Evolutionary conservation across 2,329 filamentous ascomycete genomes (phyloP).

Genomic region (Colletotrichum orbiculare): DNA sequence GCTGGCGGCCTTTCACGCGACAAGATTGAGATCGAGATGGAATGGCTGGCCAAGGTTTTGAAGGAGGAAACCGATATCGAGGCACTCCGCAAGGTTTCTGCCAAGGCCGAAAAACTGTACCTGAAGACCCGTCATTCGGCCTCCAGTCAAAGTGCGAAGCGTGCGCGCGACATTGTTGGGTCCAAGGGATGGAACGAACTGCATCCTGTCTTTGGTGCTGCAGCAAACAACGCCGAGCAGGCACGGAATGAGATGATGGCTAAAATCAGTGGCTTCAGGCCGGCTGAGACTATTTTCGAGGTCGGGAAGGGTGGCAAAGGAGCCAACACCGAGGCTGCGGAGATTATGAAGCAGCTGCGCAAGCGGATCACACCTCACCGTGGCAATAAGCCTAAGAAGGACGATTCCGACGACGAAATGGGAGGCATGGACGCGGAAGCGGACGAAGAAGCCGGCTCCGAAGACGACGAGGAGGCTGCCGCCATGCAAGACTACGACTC

Average conservation of each 20-base stretch:
- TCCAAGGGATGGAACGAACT: slow-evolving; percentile 78
- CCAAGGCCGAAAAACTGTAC: slow-evolving; percentile 94
- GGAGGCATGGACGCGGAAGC: slow-evolving; percentile 45
- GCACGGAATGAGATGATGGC: slow-evolving; percentile 89
- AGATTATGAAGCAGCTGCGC: slow-evolving; percentile 79
- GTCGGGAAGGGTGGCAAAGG: slow-evolving; percentile 79
- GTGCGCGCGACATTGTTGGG: slow-evolving; percentile 80
- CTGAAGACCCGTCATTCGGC: slow-evolving; percentile 90
- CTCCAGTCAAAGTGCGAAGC: slow-evolving; percentile 88
- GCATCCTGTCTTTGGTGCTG: slow-evolving; percentile 83
- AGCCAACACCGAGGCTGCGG: slow-evolving; percentile 72
- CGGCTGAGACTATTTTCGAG: slow-evolving; percentile 96
- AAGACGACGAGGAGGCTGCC: slow-evolving; percentile 47
- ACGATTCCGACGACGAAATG: slow-evolving; percentile 43
- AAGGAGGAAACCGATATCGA: slow-evolving; percentile 80
- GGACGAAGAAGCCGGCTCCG: slow-evolving; percentile 48
- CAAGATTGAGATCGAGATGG: slow-evolving; percentile 78
- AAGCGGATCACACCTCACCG: slow-evolving; percentile 72
- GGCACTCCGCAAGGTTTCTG: slow-evolving; percentile 77
- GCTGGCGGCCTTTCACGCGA: slow-evolving; percentile 81
- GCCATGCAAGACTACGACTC: slow-evolving; percentile 48
- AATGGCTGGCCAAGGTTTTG: slow-evolving; percentile 85
- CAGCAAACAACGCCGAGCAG: slow-evolving; percentile 72
- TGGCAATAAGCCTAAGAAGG: slow-evolving; percentile 54
- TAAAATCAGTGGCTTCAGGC: slow-evolving; percentile 87